These are phyloP conservation scores for Colletotrichum limetticola DNA, from an alignment of 2,329 filamentous ascomycete species.

Conservation along the genomic window DNA sequence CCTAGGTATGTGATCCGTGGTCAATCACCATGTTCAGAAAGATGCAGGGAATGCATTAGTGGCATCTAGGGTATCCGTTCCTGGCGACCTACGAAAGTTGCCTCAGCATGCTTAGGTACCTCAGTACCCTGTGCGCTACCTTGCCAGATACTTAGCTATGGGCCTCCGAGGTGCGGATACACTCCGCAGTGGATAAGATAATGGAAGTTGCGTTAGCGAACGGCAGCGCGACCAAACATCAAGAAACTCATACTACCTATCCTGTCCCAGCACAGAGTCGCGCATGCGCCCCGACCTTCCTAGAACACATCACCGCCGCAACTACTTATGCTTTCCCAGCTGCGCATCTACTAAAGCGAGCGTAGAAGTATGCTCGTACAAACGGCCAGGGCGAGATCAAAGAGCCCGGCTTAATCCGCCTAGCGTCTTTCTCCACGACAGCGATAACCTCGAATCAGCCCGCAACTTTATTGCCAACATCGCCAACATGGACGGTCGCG, in stretches of 20 bases:
- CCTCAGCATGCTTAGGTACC: not conserved
- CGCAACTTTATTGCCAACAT: not conserved
- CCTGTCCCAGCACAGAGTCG: not conserved
- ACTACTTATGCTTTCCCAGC: not conserved
- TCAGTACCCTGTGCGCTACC: not conserved
- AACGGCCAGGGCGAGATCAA: not conserved
- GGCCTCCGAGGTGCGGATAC: not conserved
- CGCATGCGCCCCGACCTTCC: slow-evolving; percentile 1
- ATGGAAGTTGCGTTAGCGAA: not conserved
- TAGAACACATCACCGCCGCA: not conserved
- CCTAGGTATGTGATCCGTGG: not conserved
- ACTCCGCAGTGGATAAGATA: not conserved
- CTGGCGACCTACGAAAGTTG: not conserved
- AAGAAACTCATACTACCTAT: not conserved
- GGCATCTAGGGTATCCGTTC: not conserved
- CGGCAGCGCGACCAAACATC: not conserved
- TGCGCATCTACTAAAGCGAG: not conserved
- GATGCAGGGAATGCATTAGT: not conserved
- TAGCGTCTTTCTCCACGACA: slow-evolving; percentile 10
- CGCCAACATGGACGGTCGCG: slow-evolving; percentile 33
- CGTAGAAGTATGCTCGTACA: slow-evolving; percentile 17
- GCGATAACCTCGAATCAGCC: not conserved
- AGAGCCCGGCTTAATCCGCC: slow-evolving; percentile 24
- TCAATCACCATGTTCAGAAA: not conserved
- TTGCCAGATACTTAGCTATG: not conserved